These are phyloP conservation scores for Kluyveromyces siamensis DNA, from an alignment of 805 yeast genomes.

Conservation along the genomic window DNA sequence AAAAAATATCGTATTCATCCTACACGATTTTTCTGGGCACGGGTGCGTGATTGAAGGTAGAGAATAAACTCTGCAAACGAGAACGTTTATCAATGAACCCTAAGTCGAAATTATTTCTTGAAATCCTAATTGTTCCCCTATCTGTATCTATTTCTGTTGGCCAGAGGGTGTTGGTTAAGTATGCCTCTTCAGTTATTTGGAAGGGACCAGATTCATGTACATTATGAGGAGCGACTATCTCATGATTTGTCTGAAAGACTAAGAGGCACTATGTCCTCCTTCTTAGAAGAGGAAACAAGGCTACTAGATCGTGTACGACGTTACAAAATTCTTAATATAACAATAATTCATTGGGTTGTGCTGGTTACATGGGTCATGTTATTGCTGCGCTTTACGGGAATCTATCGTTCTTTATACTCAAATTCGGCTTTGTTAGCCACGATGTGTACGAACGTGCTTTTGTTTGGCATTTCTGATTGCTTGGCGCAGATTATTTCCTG, in stretches of 20 bases:
- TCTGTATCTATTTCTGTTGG: no score
- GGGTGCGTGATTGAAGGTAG: no score
- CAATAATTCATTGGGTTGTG: slow-evolving; percentile 47
- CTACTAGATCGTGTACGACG: slow-evolving; percentile 1
- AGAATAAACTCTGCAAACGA: no score
- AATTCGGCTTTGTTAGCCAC: slow-evolving; percentile 66
- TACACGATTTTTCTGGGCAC: no score
- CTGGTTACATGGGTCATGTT: slow-evolving; percentile 40
- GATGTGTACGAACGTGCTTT: slow-evolving; percentile 65
- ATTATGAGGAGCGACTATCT: slow-evolving; percentile 3
- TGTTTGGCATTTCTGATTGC: slow-evolving; percentile 87
- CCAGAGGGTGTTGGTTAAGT: background rate
- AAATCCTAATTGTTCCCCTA: no score
- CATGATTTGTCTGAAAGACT: background rate
- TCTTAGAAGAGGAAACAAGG: background rate
- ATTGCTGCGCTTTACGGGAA: slow-evolving; percentile 44
- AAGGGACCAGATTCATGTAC: slow-evolving; percentile 11
- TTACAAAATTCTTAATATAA: slow-evolving; percentile 35
- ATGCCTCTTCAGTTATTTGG: slow-evolving; percentile 18
- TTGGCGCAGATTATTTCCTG: slow-evolving; percentile 68
- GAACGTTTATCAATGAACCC: no score
- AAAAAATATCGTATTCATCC: no score
- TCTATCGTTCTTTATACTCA: slow-evolving; percentile 53
- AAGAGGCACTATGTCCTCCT: background rate
- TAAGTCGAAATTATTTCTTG: no score